Evolutionary conservation across 768 basidiomycete species (phyloP), one percentile per base, ranked within the genome.

Genomic region (Auricularia cornea): DNA sequence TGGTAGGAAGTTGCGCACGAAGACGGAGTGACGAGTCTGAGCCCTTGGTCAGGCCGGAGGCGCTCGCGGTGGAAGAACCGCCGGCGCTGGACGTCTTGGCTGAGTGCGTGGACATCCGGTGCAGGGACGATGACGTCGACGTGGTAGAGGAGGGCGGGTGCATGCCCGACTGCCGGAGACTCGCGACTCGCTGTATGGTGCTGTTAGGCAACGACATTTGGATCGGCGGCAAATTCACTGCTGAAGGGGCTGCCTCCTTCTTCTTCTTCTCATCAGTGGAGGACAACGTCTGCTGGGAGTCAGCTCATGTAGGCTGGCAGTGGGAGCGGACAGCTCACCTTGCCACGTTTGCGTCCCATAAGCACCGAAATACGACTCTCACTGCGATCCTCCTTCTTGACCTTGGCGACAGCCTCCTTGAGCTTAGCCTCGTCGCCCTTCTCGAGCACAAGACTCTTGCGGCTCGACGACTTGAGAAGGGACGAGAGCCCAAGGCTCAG

Each of bases 331-430:
- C 59, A 74, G 79, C 70, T 70, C 70, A 94, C 94, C 86, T 96
- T 95, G 75, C 94, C 94, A 60, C 94, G 82, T 73, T 89, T 94
- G 71, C 94, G 81, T 38, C 90, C 90, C 81, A 95, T 92, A 63
- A 94, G 77, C 30, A 87, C 85, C 12, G 92, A 92, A 67, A 94
- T 93, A 69, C 92, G 83, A 70, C 92, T 92, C 76, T 94, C 90
- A 67, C 92, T 94, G 44, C 92, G 82, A 70, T 92, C 90, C 74
- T 93, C 80, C 71, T 72, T 78, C 67, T 81, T 79, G 68, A 78
- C 84, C 66, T 81, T 81, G 67, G 48, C 44, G 83, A 79, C 28
- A 68, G 60, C 63, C 77, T 79, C 61, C 30, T 64, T 66, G 62
- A 71, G 67, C 66, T 74, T 78, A 18, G 69, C 72, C 64, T 76